phyloP scores from a whole-genome alignment of 2,329 filamentous ascomycete species.

The Hymenoscyphus scutula region DNA sequence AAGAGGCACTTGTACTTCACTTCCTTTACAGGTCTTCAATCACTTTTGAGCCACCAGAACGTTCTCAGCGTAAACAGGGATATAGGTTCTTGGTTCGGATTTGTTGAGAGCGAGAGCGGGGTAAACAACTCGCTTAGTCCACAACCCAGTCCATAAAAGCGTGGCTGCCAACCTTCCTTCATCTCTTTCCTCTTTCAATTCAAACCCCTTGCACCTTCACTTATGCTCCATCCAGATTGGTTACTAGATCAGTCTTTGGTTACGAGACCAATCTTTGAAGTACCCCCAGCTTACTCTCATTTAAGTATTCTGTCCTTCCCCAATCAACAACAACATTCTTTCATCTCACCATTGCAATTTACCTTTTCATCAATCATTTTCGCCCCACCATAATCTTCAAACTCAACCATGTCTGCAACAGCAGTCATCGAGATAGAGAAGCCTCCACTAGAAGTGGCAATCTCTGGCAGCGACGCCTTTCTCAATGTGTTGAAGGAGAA shows the following conservation, averaged over 20 bases:
- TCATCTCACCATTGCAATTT: neutral
- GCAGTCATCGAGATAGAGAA: neutral
- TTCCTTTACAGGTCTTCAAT: too few relatives aligned
- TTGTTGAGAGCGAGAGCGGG: neutral
- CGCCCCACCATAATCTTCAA: neutral
- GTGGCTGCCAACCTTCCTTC: neutral
- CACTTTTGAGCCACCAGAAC: neutral
- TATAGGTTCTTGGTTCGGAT: neutral
- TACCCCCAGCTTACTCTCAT: neutral
- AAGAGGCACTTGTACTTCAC: too few relatives aligned
- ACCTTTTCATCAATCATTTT: neutral
- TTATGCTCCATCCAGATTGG: neutral
- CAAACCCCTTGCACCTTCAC: neutral
- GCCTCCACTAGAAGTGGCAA: slow-evolving; percentile 28
- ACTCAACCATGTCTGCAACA: neutral
- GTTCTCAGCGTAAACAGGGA: neutral
- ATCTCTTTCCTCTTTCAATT: neutral
- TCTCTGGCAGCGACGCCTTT: slow-evolving; percentile 57
- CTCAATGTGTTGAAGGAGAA: slow-evolving; percentile 57
- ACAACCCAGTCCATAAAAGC: neutral
- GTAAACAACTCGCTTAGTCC: neutral
- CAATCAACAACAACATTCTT: neutral
- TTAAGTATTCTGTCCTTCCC: neutral
- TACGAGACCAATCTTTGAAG: neutral
- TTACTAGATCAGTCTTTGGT: neutral